Percentiles rank a stretch among this genome's conserved stretches.
These are phyloP conservation scores for Dipodascus albidus DNA, from an alignment of 805 yeast species.

Conservation along the genomic window DNA sequence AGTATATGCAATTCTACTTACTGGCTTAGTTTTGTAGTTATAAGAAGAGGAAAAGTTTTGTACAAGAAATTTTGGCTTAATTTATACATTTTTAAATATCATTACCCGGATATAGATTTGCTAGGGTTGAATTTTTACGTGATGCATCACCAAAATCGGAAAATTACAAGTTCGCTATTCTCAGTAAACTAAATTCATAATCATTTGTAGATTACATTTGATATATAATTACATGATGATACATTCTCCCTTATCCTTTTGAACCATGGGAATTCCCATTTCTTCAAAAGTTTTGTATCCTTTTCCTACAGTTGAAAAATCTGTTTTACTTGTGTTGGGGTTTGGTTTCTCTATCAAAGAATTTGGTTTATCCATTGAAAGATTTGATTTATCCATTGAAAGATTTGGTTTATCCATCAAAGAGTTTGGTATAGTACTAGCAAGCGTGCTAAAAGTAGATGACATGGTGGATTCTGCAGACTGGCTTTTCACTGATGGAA, in stretches of 20 bases:
- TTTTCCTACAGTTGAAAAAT: not conserved
- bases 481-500: not conserved
- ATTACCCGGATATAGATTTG: not conserved
- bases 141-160: no score
- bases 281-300: constrained; percentile 26
- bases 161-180: no score
- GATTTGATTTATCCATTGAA: not conserved
- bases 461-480: not conserved
- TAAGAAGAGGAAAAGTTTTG: not conserved
- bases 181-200: not conserved
- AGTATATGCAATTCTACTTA: not conserved
- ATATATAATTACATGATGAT: constrained; percentile 17
- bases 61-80: not conserved
- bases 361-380: not conserved
- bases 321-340: not conserved
- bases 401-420: not conserved
- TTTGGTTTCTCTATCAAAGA: not conserved
- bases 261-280: constrained; percentile 22
- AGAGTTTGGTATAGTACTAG: not conserved
- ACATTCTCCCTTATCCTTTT: constrained; percentile 20
- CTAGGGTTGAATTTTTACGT: not conserved
- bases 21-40: not conserved
- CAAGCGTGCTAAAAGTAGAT: not conserved
- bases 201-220: not conserved
- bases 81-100: not conserved